phyloP scores from a whole-genome alignment of 345 rosid species.

The Citrus inodora region DNA sequence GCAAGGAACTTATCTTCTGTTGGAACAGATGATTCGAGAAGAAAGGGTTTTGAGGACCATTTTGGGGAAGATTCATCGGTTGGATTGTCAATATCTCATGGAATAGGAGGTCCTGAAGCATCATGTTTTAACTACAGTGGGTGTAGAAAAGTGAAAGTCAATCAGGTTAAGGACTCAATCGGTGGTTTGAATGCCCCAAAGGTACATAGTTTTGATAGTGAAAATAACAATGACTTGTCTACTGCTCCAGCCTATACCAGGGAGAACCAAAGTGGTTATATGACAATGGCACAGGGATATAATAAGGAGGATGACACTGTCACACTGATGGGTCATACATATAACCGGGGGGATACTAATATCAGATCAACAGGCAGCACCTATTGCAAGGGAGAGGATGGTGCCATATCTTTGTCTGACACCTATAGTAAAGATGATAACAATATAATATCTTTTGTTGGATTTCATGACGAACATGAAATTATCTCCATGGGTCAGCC shows the following conservation, averaged over 20 bases:
- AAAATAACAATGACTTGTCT: slow-evolving; percentile 36
- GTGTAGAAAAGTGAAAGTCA: slow-evolving; percentile 56
- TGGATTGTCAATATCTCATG: slow-evolving; percentile 58
- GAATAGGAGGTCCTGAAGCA: slow-evolving; percentile 52
- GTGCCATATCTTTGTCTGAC: slow-evolving; percentile 25
- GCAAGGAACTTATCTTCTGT: slow-evolving; percentile 44
- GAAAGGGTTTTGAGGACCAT: slow-evolving; percentile 32
- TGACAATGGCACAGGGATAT: slow-evolving; percentile 35
- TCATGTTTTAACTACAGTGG: slow-evolving; percentile 52
- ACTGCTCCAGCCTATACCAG: slow-evolving; percentile 35
- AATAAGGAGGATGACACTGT: slow-evolving; percentile 41
- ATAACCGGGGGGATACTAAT: slow-evolving; percentile 30
- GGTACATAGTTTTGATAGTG: slow-evolving; percentile 31
- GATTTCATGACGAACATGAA: slow-evolving; percentile 46
- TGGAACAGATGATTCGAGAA: slow-evolving; percentile 32
- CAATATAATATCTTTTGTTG: slow-evolving; percentile 59
- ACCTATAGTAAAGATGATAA: slow-evolving; percentile 51
- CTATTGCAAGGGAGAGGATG: slow-evolving; percentile 37
- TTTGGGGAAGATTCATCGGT: slow-evolving; percentile 47
- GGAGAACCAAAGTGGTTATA: slow-evolving; percentile 42
- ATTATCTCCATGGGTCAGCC: slow-evolving; percentile 40
- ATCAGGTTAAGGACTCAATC: slow-evolving; percentile 56
- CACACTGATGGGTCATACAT: slow-evolving; percentile 42
- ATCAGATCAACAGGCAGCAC: slow-evolving; percentile 23
- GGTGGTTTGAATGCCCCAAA: slow-evolving; percentile 35